A percentile compares a stretch with the other conserved stretches of the same genome.
Conservation (phyloP, 768 basidiomycete species). For the Pisolithus microcarpus region DNA sequence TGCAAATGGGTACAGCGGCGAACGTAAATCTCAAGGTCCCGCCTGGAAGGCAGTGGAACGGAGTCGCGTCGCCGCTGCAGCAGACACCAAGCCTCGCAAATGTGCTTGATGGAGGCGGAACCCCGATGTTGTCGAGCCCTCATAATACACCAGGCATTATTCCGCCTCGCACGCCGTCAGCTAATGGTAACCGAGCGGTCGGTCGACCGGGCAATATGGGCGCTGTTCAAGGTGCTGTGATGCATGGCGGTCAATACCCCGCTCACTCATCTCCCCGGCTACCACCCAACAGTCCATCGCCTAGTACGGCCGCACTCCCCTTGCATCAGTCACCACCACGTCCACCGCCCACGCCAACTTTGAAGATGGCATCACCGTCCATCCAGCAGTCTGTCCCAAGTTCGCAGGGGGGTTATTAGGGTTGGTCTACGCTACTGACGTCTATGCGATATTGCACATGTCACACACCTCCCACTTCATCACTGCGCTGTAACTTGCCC, state of each 20-base stretch:
- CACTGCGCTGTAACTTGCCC: neutral
- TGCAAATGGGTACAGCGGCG: slow-evolving; percentile 17
- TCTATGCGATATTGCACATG: slow-evolving; percentile 8
- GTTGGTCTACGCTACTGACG: slow-evolving; percentile 8
- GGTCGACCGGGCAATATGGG: slow-evolving; percentile 24
- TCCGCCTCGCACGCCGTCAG: slow-evolving; percentile 45
- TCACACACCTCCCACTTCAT: slow-evolving; percentile 10
- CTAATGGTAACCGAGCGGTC: slow-evolving; percentile 47
- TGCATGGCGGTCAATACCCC: slow-evolving; percentile 35
- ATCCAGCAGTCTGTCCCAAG: slow-evolving; percentile 45
- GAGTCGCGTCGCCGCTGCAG: slow-evolving; percentile 19
- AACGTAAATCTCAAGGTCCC: slow-evolving; percentile 33
- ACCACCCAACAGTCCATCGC: slow-evolving; percentile 39
- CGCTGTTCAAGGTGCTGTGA: slow-evolving; percentile 11
- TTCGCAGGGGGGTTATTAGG: slow-evolving; percentile 48
- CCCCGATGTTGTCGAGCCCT: slow-evolving; percentile 28
- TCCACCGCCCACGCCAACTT: slow-evolving; percentile 42
- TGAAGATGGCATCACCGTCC: slow-evolving; percentile 49
- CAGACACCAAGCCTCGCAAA: slow-evolving; percentile 16
- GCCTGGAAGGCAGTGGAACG: slow-evolving; percentile 34
- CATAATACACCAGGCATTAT: slow-evolving; percentile 32
- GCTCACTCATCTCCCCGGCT: slow-evolving; percentile 43
- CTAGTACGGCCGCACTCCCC: slow-evolving; percentile 28
- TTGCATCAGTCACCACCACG: slow-evolving; percentile 44
- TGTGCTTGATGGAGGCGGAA: slow-evolving; percentile 18